These are phyloP conservation scores for Stylosanthes scabra DNA, from an alignment of 331 rosid genomes.

Conservation along the genomic window DNA sequence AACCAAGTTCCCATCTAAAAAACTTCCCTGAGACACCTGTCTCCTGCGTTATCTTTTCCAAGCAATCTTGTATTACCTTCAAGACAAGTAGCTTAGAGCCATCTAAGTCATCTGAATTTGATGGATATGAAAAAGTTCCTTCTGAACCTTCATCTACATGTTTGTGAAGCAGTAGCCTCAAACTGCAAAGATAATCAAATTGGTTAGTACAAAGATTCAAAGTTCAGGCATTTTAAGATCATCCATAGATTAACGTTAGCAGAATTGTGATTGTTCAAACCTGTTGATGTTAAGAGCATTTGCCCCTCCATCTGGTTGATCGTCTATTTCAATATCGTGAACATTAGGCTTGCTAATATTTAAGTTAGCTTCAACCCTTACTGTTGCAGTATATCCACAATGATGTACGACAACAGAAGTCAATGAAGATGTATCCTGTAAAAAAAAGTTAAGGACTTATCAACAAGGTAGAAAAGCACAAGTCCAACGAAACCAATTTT, in stretches of 20 bases:
- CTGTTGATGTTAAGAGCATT: slow-evolving; percentile 92
- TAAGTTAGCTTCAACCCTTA: slow-evolving; percentile 71
- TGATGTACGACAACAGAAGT: slow-evolving; percentile 67
- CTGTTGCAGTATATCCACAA: slow-evolving; percentile 86
- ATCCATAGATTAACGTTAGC: slow-evolving; percentile 3
- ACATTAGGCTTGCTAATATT: slow-evolving; percentile 58
- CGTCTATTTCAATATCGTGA: slow-evolving; percentile 72
- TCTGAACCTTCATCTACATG: slow-evolving; percentile 50
- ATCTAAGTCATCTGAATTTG: slow-evolving; percentile 59
- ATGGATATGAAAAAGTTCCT: slow-evolving; percentile 42
- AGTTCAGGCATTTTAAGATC: slow-evolving; percentile 19
- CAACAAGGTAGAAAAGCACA: slow-evolving; percentile 8
- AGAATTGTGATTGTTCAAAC: slow-evolving; percentile 48
- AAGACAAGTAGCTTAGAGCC: slow-evolving; percentile 52
- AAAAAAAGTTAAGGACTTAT: slow-evolving; percentile 16
- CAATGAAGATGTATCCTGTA: slow-evolving; percentile 87
- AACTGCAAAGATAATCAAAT: slow-evolving; percentile 56
- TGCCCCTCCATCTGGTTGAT: slow-evolving; percentile 92
- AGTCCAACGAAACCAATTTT: slow-evolving; percentile 12
- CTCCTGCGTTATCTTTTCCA: slow-evolving; percentile 56
- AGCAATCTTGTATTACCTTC: slow-evolving; percentile 66
- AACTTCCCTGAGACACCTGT: slow-evolving; percentile 50
- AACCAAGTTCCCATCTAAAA: slow-evolving; percentile 97
- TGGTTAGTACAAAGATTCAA: slow-evolving; percentile 15
- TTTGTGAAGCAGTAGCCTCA: slow-evolving; percentile 82